phyloP scores from a whole-genome alignment of 2,329 filamentous ascomycete species.

The Chaetomium sp. region DNA sequence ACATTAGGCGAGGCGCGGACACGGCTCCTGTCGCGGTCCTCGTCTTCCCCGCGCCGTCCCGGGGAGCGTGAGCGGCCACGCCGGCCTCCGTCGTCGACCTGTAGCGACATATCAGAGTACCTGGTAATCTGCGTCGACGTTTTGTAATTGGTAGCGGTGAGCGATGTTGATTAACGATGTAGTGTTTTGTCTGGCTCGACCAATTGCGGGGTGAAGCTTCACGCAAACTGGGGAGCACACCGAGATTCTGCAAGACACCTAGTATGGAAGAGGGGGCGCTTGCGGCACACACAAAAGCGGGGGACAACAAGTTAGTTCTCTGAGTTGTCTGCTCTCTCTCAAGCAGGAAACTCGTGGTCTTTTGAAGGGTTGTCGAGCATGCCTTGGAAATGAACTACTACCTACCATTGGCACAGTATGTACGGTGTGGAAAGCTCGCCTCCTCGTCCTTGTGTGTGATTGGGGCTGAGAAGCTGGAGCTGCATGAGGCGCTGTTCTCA shows the following conservation, averaged over 20 bases:
- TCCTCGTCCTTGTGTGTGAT: slow-evolving; percentile 9
- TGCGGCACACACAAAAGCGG: not conserved
- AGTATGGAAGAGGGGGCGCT: not conserved
- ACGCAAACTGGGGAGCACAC: not conserved
- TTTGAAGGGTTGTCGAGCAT: not conserved
- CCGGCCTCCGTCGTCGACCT: slow-evolving; percentile 49
- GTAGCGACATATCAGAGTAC: slow-evolving; percentile 53
- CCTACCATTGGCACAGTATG: not conserved
- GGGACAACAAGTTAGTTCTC: not conserved
- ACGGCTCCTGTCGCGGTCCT: slow-evolving; percentile 41
- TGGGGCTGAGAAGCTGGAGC: slow-evolving; percentile 18
- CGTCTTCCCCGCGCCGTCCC: slow-evolving; percentile 42
- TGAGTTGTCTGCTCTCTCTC: not conserved
- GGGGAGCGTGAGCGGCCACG: slow-evolving; percentile 53
- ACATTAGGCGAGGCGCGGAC: slow-evolving; percentile 40
- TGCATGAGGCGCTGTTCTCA: slow-evolving; percentile 14
- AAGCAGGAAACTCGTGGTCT: not conserved
- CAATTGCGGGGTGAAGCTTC: slow-evolving; percentile 21
- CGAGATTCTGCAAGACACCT: not conserved
- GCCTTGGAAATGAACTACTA: not conserved
- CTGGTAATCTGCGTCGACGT: slow-evolving; percentile 8
- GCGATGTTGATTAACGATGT: not conserved
- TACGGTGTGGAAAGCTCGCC: not conserved
- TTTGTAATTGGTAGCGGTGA: slow-evolving; percentile 15
- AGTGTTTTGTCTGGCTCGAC: not conserved